These are phyloP conservation scores for Cladosporium colombiae DNA, from an alignment of 2,329 filamentous ascomycete species.

Conservation along the genomic window DNA sequence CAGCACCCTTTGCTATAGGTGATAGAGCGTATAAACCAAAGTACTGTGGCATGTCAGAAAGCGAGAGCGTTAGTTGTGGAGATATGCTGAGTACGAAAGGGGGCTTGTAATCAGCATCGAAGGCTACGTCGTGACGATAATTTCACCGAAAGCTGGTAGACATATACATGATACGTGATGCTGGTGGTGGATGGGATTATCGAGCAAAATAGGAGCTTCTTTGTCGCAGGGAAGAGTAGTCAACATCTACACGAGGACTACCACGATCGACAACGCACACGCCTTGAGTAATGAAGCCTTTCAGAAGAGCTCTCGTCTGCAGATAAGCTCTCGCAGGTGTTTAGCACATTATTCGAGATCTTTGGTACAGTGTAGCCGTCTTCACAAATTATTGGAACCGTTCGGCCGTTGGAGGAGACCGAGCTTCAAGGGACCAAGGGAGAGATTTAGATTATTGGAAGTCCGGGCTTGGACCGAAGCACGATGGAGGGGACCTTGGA, in stretches of 20 bases:
- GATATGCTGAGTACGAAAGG: neutral
- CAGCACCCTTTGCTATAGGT: neutral
- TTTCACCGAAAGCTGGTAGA: neutral
- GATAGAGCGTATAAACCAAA: neutral
- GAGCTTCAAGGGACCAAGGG: neutral
- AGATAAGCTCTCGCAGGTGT: neutral
- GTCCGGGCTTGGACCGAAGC: slow-evolving; percentile 5
- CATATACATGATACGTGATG: neutral
- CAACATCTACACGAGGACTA: neutral
- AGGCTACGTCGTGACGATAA: neutral
- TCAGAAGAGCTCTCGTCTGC: neutral
- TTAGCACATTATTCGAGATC: neutral
- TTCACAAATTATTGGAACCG: slow-evolving; percentile 9
- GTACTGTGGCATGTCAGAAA: neutral
- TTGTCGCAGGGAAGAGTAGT: neutral
- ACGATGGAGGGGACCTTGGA: neutral
- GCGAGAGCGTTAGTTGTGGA: neutral
- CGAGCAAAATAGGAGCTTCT: neutral
- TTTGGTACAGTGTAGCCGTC: slow-evolving; percentile 3
- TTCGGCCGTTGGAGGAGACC: slow-evolving; percentile 5
- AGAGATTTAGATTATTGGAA: neutral
- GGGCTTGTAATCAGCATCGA: neutral
- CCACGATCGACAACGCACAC: neutral
- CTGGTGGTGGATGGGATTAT: neutral
- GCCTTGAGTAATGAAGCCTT: neutral